Evolutionary conservation across 2,329 filamentous ascomycete species (phyloP).

Genomic region (Pseudogymnoascus sp.): DNA sequence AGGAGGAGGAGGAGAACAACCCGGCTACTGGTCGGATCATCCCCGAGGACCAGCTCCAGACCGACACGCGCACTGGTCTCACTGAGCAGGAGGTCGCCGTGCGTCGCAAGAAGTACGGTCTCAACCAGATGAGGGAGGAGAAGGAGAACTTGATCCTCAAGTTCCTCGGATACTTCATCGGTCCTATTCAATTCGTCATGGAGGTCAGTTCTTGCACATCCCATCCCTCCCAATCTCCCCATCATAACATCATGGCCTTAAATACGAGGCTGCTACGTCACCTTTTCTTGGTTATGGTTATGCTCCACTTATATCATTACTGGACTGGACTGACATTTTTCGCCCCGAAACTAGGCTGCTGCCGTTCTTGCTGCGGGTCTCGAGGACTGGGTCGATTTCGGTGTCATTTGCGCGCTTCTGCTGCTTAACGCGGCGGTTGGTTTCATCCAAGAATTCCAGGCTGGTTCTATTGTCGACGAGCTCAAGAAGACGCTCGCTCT

Average conservation of each 20-base stretch:
- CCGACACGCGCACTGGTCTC: slow-evolving; percentile 64
- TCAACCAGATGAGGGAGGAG: slow-evolving; percentile 88
- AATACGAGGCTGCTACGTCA: neutral
- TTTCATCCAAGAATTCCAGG: slow-evolving; percentile 85
- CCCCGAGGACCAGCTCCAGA: slow-evolving; percentile 70
- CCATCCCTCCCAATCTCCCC: neutral
- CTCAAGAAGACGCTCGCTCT: slow-evolving; percentile 84
- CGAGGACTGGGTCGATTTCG: slow-evolving; percentile 86
- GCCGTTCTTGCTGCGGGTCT: slow-evolving; percentile 77
- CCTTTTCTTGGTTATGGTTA: neutral
- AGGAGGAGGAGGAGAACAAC: slow-evolving; percentile 46
- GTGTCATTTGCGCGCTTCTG: slow-evolving; percentile 78
- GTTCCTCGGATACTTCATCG: slow-evolving; percentile 75
- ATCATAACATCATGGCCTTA: neutral
- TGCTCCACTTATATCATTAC: neutral
- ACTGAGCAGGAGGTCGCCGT: slow-evolving; percentile 60
- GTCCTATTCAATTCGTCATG: slow-evolving; percentile 92
- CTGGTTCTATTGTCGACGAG: slow-evolving; percentile 83
- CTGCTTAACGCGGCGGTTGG: slow-evolving; percentile 79
- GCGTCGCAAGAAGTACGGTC: slow-evolving; percentile 64
- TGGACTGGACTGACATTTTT: slow-evolving; percentile 2
- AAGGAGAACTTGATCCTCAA: slow-evolving; percentile 79
- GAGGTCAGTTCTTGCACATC: slow-evolving; percentile 49
- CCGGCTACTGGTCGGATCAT: slow-evolving; percentile 52
- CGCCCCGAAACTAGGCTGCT: slow-evolving; percentile 39